These are phyloP conservation scores for Aspergillus costaricaensis DNA, from an alignment of 2,329 filamentous ascomycete species.

Conservation along the genomic window DNA sequence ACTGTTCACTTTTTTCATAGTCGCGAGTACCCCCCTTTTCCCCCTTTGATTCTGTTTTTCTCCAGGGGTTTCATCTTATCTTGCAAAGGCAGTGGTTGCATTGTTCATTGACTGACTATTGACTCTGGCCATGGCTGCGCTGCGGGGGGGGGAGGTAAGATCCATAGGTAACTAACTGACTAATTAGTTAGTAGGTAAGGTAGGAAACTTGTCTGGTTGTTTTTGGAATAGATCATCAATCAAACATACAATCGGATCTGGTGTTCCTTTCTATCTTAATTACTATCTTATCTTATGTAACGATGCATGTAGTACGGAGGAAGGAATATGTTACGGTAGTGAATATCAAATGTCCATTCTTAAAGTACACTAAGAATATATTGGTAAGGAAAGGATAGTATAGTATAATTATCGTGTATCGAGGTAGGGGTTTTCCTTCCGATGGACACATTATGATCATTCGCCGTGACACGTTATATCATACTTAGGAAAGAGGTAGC, in stretches of 20 bases:
- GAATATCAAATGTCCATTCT: too few species aligned
- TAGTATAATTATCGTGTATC: background rate
- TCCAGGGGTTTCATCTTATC: too few species aligned
- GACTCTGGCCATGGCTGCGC: too few species aligned
- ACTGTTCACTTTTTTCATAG: too few species aligned
- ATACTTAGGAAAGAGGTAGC: background rate
- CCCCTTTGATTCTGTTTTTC: too few species aligned
- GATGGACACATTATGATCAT: background rate
- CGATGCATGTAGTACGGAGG: too few species aligned
- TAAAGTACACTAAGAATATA: background rate
- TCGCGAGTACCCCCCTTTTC: too few species aligned
- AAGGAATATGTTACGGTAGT: background rate
- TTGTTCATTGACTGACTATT: too few species aligned
- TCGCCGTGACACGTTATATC: constrained; percentile 4
- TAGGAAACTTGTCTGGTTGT: background rate
- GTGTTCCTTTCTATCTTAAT: background rate
- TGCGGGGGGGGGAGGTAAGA: too few species aligned
- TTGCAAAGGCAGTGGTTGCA: too few species aligned
- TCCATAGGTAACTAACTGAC: too few species aligned
- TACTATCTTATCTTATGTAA: background rate
- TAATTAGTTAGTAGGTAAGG: too few species aligned
- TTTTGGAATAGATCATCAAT: background rate
- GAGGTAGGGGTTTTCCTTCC: background rate
- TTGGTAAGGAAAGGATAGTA: background rate
- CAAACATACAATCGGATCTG: background rate